Percentiles rank a stretch among this genome's conserved stretches.
phyloP scores from a whole-genome alignment of 805 yeast species.

The Ogataea philodendri region DNA sequence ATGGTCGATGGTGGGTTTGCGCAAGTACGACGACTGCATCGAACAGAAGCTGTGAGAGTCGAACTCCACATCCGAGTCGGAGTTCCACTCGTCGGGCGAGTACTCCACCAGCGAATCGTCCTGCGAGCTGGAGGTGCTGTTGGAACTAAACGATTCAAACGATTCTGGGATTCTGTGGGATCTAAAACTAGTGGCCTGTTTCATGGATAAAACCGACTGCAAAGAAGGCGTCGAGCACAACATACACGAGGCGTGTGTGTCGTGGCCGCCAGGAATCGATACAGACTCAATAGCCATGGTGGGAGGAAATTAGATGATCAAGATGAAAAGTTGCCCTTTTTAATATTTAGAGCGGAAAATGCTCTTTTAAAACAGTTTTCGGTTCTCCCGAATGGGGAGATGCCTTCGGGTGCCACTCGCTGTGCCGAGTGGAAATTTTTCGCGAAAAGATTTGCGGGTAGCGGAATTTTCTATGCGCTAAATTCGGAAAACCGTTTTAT shows the following conservation, averaged over 20 bases:
- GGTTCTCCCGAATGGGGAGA: no score
- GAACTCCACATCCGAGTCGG: slow-evolving; percentile 8
- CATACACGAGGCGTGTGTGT: slow-evolving; percentile 2
- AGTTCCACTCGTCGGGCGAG: slow-evolving; percentile 9
- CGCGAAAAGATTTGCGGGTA: no score
- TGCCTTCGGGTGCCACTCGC: no score
- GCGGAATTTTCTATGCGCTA: no score
- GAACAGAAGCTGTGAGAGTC: slow-evolving; percentile 13
- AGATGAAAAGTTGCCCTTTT: neutral
- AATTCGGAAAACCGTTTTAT: no score
- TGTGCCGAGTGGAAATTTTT: no score
- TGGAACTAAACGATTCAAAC: slow-evolving; percentile 2
- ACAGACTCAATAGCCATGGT: slow-evolving; percentile 1
- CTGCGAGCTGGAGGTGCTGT: slow-evolving; percentile 10
- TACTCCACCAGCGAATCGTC: slow-evolving; percentile 10
- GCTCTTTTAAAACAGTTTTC: no score
- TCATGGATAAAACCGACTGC: slow-evolving; percentile 14
- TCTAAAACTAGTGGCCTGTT: slow-evolving; percentile 14
- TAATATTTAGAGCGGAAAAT: slow-evolving; percentile 1
- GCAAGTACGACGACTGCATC: slow-evolving; percentile 3
- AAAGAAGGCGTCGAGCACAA: slow-evolving; percentile 19
- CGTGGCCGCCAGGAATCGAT: neutral
- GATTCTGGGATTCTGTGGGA: slow-evolving; percentile 2
- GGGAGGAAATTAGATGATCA: neutral
- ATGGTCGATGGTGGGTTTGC: slow-evolving; percentile 11